Conservation (phyloP, 306 rosid species). For the Hylodesmum podocarpum region DNA sequence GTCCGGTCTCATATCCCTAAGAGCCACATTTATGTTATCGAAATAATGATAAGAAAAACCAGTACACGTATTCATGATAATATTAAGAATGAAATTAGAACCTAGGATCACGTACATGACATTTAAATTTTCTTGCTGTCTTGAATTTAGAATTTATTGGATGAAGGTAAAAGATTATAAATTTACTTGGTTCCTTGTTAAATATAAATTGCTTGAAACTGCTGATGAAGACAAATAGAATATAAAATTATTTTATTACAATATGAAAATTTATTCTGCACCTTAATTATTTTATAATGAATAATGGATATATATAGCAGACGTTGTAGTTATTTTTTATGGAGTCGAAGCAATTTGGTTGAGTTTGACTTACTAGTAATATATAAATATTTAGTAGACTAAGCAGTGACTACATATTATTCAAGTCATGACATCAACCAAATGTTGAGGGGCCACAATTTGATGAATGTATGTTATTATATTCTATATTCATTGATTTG, state of each 20-base stretch:
- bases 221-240: neutral
- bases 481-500: neutral
- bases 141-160: neutral
- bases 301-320: neutral
- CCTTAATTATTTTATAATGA: constrained; percentile 17
- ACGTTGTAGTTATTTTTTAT: neutral
- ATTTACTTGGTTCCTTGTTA: neutral
- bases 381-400: neutral
- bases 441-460: constrained; percentile 13
- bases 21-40: neutral
- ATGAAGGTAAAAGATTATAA: neutral
- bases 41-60: neutral
- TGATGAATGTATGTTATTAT: constrained; percentile 18
- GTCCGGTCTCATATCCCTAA: neutral
- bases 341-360: constrained; percentile 11
- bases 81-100: neutral
- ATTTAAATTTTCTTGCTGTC: neutral
- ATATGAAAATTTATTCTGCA: neutral
- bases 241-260: neutral
- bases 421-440: constrained; percentile 12
- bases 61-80: neutral
- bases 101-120: constrained; percentile 12
- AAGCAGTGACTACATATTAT: neutral
- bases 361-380: neutral
- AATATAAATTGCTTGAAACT: neutral